A percentile compares a stretch with the other conserved stretches of the same genome.
phyloP scores from a whole-genome alignment of 306 rosid species.

The Luffa acutangula region DNA sequence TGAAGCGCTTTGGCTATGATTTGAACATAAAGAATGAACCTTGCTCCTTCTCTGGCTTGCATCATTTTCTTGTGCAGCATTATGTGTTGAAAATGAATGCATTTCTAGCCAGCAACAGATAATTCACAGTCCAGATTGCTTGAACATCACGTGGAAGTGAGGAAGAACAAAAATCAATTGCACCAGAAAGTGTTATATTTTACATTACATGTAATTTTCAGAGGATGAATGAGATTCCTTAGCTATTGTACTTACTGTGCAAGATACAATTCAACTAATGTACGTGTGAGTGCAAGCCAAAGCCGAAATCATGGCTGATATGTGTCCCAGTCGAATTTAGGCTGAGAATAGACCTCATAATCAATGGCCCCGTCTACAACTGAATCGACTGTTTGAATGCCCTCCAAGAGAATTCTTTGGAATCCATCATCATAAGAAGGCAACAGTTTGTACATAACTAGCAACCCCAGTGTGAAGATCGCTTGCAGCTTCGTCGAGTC shows the following conservation, averaged over 20 bases:
- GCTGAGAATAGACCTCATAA: slow-evolving; percentile 82
- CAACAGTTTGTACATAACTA: slow-evolving; percentile 60
- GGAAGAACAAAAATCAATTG: not conserved
- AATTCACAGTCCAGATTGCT: not conserved
- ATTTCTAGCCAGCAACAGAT: not conserved
- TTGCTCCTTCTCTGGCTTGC: not conserved
- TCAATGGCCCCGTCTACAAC: slow-evolving; percentile 67
- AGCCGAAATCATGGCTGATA: slow-evolving; percentile 39
- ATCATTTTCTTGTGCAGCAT: not conserved
- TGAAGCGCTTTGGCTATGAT: not conserved
- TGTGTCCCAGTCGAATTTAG: slow-evolving; percentile 89
- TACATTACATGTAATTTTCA: slow-evolving; percentile 19
- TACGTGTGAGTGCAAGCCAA: slow-evolving; percentile 2
- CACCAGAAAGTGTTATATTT: not conserved
- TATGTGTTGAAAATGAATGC: not conserved
- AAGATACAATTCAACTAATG: slow-evolving; percentile 12
- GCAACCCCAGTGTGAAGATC: slow-evolving; percentile 75
- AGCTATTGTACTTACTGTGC: not conserved
- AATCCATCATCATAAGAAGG: slow-evolving; percentile 54
- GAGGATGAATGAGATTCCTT: slow-evolving; percentile 5
- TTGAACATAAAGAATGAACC: not conserved
- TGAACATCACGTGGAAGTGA: not conserved
- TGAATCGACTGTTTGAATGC: slow-evolving; percentile 65
- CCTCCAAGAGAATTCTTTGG: slow-evolving; percentile 55
- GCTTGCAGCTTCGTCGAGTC: slow-evolving; percentile 94